Base-by-base conservation (phyloP, 768 basidiomycete species). In the Lactarius deliciosus region DNA sequence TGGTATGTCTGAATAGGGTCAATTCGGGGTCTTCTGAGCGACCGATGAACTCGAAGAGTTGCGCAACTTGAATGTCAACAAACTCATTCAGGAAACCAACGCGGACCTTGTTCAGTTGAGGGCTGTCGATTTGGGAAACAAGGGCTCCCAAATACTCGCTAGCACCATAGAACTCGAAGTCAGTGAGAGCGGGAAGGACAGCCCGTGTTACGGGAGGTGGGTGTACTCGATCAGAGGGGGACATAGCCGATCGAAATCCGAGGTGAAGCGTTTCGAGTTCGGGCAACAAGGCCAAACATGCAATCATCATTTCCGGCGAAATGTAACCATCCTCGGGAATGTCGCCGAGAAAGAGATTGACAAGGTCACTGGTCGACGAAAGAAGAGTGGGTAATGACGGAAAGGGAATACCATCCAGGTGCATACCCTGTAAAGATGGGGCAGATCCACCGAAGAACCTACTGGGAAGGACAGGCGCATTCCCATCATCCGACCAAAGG, bases 141-240 rank as follows among this genome's bases (percentile, higher is more conserved):
- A 65, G 32, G 32, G 57, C 64, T 20, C 61, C 64, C 32, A 65
- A 4, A 41, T 61, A 65, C 34, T 47, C 41, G 43, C 60, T 34
- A 25, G 8, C 22, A 5, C 64, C 64, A 10, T 30, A 15, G 20
- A 61, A 56, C 11, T 34, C 30, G 45, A 65, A 32, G 11, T 5
- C n/a, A 3, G 38, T 34, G 64, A 64, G 64, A 22, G 50, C n/a
- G 10, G 58, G 40, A 22, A 64, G 58, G 10, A 60, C 16, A 32
- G 30, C 20, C 8, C 58, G 58, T 25, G 18, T 25, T 25, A 11
- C 32, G 1, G 60, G 45, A 38, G 34, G 45, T 10, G 22, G 5
- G 32, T 16, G 30, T 36, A 47, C 36, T 53, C 22, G 20, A 18
- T 36, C 30, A 34, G 47, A 7, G 32, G 8, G 8, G 5, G 16